Conservation (phyloP, 2,329 filamentous ascomycete species). For the Phialemoniopsis sp. region DNA sequence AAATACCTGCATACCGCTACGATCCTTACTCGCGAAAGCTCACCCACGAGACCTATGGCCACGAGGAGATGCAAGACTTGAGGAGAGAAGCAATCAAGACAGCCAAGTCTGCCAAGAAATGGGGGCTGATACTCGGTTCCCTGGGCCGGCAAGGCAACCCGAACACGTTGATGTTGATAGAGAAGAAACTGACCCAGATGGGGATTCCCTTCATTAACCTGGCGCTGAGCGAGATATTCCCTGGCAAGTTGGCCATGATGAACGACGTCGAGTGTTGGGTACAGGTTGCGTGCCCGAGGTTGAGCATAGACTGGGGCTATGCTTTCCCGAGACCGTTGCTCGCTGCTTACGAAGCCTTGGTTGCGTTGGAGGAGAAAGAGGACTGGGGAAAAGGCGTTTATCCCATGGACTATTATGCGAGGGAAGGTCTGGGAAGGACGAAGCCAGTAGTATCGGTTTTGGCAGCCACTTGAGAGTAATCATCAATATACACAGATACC, state of each 20-base stretch:
- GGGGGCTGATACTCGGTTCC: conserved; percentile 91
- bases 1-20: conserved; percentile 87
- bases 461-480: too few species aligned
- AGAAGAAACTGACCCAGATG: conserved; percentile 65
- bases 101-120: conserved; percentile 76
- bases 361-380: conserved; percentile 76
- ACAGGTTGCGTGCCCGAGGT: conserved; percentile 90
- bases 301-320: conserved; percentile 99
- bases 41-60: conserved; percentile 87
- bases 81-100: conserved; percentile 72
- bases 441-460: conserved; percentile 35
- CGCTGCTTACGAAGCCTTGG: conserved; percentile 91
- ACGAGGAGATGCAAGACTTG: conserved; percentile 83
- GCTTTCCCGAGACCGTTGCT: conserved; percentile 85
- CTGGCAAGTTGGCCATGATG: conserved; percentile 92
- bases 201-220: conserved; percentile 82
- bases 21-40: conserved; percentile 93
- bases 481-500: too few species aligned
- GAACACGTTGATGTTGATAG: conserved; percentile 83
- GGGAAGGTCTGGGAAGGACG: conserved; percentile 82
- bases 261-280: conserved; percentile 95
- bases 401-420: conserved; percentile 98
- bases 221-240: conserved; percentile 91
- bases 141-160: conserved; percentile 94
- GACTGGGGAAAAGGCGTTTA: conserved; percentile 76